These are phyloP conservation scores for Acanthamoeba triangularis DNA, from an alignment of 208 protist species.

Conservation along the genomic window DNA sequence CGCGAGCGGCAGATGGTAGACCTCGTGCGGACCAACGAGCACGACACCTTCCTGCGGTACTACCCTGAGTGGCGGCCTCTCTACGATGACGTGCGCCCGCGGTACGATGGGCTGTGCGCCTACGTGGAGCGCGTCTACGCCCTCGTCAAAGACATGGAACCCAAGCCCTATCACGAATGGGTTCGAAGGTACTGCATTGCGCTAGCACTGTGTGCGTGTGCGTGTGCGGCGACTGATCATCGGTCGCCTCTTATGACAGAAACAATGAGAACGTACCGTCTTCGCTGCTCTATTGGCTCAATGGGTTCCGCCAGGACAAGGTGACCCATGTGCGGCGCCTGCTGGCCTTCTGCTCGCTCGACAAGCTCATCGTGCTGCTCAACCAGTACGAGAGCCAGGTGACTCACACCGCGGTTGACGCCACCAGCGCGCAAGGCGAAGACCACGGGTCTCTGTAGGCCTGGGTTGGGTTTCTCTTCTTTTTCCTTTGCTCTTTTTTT, in stretches of 20 bases:
- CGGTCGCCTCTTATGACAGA: not conserved
- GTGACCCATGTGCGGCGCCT: not conserved
- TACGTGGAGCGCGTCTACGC: not conserved
- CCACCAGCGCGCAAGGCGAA: too few species aligned
- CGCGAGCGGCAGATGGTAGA: conserved; percentile 51
- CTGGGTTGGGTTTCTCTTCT: too few species aligned
- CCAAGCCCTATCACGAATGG: conserved; percentile 8
- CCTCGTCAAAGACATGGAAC: conserved; percentile 26
- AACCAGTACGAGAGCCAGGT: conserved; percentile 41
- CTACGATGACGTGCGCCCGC: conserved; percentile 9
- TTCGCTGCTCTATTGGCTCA: conserved; percentile 54
- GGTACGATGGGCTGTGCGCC: not conserved
- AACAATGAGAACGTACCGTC: conserved; percentile 12
- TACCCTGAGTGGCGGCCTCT: conserved; percentile 23
- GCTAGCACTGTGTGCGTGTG: not conserved
- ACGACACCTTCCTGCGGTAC: not conserved
- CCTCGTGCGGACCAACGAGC: not conserved
- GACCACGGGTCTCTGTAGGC: too few species aligned
- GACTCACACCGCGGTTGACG: too few species aligned
- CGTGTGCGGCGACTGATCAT: not conserved
- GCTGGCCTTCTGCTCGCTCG: conserved; percentile 28
- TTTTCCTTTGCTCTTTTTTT: too few species aligned
- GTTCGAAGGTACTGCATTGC: not conserved
- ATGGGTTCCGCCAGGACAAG: conserved; percentile 36
- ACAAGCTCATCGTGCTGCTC: conserved; percentile 44